These are phyloP conservation scores for Verticillium albo-atrum DNA, from an alignment of 2,329 filamentous ascomycete species.

Conservation along the genomic window DNA sequence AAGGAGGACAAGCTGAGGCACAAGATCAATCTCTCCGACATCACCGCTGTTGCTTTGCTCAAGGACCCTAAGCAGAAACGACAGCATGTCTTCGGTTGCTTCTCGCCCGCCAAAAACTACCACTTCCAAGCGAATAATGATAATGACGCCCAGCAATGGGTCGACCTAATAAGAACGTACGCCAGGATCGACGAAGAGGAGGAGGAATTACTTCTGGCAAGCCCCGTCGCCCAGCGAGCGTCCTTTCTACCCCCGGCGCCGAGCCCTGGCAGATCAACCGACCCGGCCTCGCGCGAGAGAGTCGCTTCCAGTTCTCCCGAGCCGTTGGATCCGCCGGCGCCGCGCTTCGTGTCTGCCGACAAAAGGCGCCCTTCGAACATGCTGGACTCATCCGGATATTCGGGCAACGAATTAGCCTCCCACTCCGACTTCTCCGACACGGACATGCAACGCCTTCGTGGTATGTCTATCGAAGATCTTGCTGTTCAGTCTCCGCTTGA, in stretches of 20 bases:
- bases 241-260: slow-evolving; percentile 27
- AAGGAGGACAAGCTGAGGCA: slow-evolving; percentile 86
- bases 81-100: slow-evolving; percentile 85
- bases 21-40: slow-evolving; percentile 81
- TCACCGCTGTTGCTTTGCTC: slow-evolving; percentile 85
- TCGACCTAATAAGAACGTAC: slow-evolving; percentile 71
- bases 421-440: slow-evolving; percentile 84
- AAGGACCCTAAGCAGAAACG: slow-evolving; percentile 86
- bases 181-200: slow-evolving; percentile 86
- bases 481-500: slow-evolving; percentile 31
- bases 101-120: slow-evolving; percentile 86
- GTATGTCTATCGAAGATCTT: slow-evolving; percentile 48
- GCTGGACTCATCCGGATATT: slow-evolving; percentile 59
- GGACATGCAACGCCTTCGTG: slow-evolving; percentile 44
- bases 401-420: slow-evolving; percentile 65
- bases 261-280: not conserved
- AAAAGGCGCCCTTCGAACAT: slow-evolving; percentile 56
- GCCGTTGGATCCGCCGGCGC: slow-evolving; percentile 36
- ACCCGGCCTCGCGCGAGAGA: slow-evolving; percentile 15
- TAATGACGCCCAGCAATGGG: slow-evolving; percentile 80
- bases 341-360: slow-evolving; percentile 24
- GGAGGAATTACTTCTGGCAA: slow-evolving; percentile 72
- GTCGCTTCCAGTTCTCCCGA: slow-evolving; percentile 59
- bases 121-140: slow-evolving; percentile 75
- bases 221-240: slow-evolving; percentile 51